phyloP scores from a whole-genome alignment of 148 eudicot species.

The Rhododendron ovatum region DNA sequence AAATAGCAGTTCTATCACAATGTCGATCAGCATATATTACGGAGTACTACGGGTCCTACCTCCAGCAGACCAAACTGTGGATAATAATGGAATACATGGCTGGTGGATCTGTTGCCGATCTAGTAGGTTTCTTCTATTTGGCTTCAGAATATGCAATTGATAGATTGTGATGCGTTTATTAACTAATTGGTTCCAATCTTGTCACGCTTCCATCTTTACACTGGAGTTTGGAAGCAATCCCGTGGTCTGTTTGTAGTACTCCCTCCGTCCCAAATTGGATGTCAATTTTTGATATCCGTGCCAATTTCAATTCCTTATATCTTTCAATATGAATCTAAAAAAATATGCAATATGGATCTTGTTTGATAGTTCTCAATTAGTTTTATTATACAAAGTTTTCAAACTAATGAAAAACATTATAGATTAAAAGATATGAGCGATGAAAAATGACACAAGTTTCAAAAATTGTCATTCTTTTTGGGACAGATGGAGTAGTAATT shows the following conservation, averaged over 20 bases:
- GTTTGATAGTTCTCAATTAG: too few relatives aligned
- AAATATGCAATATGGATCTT: too few relatives aligned
- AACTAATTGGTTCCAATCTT: not conserved
- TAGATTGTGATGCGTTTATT: not conserved
- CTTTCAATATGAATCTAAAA: too few relatives aligned
- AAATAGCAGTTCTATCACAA: constrained; percentile 89
- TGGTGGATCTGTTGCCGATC: constrained; percentile 98
- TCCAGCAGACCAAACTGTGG: constrained; percentile 89
- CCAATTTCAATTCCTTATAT: too few relatives aligned
- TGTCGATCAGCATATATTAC: constrained; percentile 94
- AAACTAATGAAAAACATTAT: too few relatives aligned
- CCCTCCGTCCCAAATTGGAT: too few relatives aligned
- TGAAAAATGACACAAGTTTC: too few relatives aligned
- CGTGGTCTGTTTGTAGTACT: not conserved
- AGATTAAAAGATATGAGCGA: too few relatives aligned
- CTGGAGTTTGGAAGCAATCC: not conserved
- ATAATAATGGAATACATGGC: constrained; percentile 99
- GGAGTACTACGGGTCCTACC: constrained; percentile 85
- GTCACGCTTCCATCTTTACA: not conserved
- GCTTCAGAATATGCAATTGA: not conserved
- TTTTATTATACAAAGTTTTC: too few relatives aligned
- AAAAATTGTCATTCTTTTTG: too few relatives aligned
- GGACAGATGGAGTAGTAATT: not conserved
- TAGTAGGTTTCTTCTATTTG: constrained; percentile 50
- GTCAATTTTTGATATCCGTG: too few relatives aligned